Evolutionary conservation across 495 filamentous ascomycete genomes (phyloP).

Genomic region (Penicillium antarcticum): DNA sequence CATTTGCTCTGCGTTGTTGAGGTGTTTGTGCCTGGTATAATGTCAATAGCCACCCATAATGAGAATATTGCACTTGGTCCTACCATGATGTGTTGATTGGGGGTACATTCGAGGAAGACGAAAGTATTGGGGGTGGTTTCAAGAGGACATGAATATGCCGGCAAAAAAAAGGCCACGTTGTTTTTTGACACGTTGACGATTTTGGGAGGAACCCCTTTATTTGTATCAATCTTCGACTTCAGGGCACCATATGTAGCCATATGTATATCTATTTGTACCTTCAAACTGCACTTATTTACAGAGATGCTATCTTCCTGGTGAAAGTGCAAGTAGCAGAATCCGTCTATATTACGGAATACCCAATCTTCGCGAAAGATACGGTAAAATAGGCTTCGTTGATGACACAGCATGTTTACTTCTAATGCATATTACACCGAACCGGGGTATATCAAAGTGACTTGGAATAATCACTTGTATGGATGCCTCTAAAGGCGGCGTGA

Average conservation of each 20-base stretch:
- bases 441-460: too few relatives aligned
- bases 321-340: too few relatives aligned
- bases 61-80: not conserved
- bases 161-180: conserved; percentile 13
- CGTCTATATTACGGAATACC: too few relatives aligned
- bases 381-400: too few relatives aligned
- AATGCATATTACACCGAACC: too few relatives aligned
- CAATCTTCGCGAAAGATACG: too few relatives aligned
- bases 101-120: not conserved
- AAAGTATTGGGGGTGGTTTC: not conserved
- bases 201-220: not conserved
- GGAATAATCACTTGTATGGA: too few relatives aligned
- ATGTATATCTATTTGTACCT: not conserved
- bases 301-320: too few relatives aligned
- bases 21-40: conserved; percentile 81
- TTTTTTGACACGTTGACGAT: not conserved
- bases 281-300: not conserved
- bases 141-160: conserved; percentile 1
- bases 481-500: not conserved
- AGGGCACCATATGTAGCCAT: not conserved
- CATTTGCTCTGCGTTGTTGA: conserved; percentile 85
- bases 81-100: not conserved
- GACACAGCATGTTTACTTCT: too few relatives aligned
- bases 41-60: not conserved
- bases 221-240: not conserved